A percentile compares a stretch with the other conserved stretches of the same genome.
phyloP scores from a whole-genome alignment of 306 rosid species.

The Senna tora region DNA sequence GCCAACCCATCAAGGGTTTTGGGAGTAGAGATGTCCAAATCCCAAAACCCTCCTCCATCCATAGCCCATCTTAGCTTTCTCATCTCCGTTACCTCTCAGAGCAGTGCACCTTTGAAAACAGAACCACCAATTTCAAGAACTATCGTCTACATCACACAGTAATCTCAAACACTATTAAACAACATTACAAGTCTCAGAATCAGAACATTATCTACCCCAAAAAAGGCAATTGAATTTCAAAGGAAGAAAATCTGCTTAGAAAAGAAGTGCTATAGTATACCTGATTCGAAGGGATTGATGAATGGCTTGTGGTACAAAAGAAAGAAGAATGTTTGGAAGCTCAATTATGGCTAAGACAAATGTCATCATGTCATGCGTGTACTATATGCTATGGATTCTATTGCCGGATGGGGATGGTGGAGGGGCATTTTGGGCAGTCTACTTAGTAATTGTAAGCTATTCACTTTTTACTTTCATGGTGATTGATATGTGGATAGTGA shows the following conservation, averaged over 20 bases:
- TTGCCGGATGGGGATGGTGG: too few relatives aligned
- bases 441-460: too few relatives aligned
- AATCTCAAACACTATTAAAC: background rate
- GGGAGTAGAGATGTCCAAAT: slow-evolving; percentile 77
- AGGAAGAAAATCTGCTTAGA: background rate
- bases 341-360: background rate
- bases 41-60: slow-evolving; percentile 84
- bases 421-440: too few relatives aligned
- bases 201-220: background rate
- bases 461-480: too few relatives aligned
- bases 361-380: too few relatives aligned
- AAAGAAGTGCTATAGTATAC: background rate
- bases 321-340: background rate
- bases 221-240: background rate
- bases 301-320: background rate
- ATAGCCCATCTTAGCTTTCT: slow-evolving; percentile 89
- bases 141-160: background rate
- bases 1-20: slow-evolving; percentile 70
- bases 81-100: slow-evolving; percentile 41
- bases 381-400: background rate
- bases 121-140: background rate
- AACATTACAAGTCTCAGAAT: background rate
- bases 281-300: background rate
- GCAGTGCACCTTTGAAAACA: background rate
- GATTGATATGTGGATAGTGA: too few relatives aligned